phyloP scores from a whole-genome alignment of 1,284 basidiomycete genomes.

The Lentinula novae-zelandiae region DNA sequence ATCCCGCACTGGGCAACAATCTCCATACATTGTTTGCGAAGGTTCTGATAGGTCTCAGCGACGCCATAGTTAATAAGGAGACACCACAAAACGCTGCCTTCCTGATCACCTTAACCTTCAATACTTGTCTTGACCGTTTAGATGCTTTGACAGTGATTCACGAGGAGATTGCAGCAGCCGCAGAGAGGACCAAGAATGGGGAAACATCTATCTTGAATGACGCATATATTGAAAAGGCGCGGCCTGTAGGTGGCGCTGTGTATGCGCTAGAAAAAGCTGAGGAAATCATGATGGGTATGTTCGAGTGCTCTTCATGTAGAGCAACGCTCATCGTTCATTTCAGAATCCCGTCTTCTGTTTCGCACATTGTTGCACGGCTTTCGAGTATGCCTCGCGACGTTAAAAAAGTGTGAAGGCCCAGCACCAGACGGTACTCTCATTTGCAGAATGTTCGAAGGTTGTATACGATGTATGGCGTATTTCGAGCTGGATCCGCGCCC shows the following conservation, averaged over 20 bases:
- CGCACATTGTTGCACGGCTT: slow-evolving; percentile 90
- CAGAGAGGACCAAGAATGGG: slow-evolving; percentile 48
- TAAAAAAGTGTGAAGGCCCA: slow-evolving; percentile 79
- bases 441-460: slow-evolving; percentile 84
- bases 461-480: slow-evolving; percentile 81
- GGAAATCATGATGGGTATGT: slow-evolving; percentile 65
- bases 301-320: neutral
- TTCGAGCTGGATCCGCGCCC: slow-evolving; percentile 77
- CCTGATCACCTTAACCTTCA: slow-evolving; percentile 74
- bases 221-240: slow-evolving; percentile 71
- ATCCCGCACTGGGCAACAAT: slow-evolving; percentile 76
- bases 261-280: slow-evolving; percentile 79
- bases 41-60: slow-evolving; percentile 88
- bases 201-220: slow-evolving; percentile 36
- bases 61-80: slow-evolving; percentile 78
- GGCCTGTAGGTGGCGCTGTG: slow-evolving; percentile 72
- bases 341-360: slow-evolving; percentile 81
- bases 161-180: slow-evolving; percentile 47
- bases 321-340: neutral
- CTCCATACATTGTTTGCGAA: slow-evolving; percentile 94
- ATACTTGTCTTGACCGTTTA: slow-evolving; percentile 85
- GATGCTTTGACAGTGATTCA: slow-evolving; percentile 75
- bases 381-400: slow-evolving; percentile 75
- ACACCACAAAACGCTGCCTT: slow-evolving; percentile 63
- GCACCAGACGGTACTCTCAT: slow-evolving; percentile 86